phyloP scores from a whole-genome alignment of 2,329 filamentous ascomycete genomes.

The Fusarium pseudocircinatum region DNA sequence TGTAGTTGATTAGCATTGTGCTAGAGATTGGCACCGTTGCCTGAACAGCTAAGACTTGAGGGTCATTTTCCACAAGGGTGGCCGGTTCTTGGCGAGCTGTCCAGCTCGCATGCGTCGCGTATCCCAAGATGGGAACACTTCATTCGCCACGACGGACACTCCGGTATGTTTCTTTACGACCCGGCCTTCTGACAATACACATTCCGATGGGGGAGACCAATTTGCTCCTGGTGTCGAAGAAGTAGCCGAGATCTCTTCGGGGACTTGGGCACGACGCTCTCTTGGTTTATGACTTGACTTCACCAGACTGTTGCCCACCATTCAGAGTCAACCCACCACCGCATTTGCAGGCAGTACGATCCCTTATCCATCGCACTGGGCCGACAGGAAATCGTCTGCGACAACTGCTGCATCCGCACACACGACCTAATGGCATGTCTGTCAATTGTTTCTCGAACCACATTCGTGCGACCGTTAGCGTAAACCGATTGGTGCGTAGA shows the following conservation, averaged over 20 bases:
- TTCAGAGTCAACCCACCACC: not conserved
- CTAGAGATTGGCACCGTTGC: not conserved
- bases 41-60: not conserved
- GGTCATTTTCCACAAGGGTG: not conserved
- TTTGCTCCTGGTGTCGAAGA: not conserved
- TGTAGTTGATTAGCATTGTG: not conserved
- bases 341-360: not conserved
- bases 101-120: not conserved
- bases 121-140: not conserved
- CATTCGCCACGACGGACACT: not conserved
- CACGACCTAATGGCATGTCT: not conserved
- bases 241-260: not conserved
- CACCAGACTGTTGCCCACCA: no score
- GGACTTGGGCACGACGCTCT: not conserved
- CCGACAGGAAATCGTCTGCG: not conserved
- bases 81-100: not conserved
- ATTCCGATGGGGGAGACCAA: not conserved
- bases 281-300: not conserved
- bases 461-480: not conserved
- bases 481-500: not conserved
- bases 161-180: no score
- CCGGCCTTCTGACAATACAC: not conserved
- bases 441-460: no score
- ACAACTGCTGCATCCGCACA: not conserved
- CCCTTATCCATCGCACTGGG: not conserved